These are phyloP conservation scores for Chlamydomonas sp. DNA, from an alignment of 139 green algal species.

Conservation along the genomic window DNA sequence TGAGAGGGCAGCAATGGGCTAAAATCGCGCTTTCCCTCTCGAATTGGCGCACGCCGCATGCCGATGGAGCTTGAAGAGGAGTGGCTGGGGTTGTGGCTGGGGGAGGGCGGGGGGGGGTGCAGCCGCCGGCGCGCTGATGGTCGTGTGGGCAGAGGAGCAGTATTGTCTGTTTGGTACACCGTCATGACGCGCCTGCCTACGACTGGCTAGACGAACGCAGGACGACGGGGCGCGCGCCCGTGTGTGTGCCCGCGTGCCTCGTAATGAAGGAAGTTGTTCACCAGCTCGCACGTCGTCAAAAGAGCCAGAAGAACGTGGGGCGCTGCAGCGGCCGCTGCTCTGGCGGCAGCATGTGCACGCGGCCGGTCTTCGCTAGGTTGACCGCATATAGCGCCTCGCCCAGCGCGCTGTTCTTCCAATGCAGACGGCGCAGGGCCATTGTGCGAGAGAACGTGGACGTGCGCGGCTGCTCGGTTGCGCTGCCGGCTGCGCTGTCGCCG, in stretches of 20 bases:
- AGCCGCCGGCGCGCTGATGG: neutral
- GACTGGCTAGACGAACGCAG: too few species aligned
- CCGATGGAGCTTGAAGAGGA: too few species aligned
- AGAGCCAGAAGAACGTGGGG: constrained; percentile 52
- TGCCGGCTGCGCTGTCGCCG: neutral
- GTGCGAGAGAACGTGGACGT: constrained; percentile 30
- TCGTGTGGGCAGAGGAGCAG: neutral
- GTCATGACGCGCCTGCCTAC: too few species aligned
- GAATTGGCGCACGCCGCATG: too few species aligned
- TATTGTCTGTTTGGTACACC: neutral
- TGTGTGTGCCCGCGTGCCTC: too few species aligned
- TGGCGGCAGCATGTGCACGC: constrained; percentile 48
- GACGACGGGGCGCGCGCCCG: too few species aligned
- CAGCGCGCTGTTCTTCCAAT: constrained; percentile 50
- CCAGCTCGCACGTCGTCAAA: too few species aligned
- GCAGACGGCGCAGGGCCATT: constrained; percentile 49
- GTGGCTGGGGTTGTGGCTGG: neutral
- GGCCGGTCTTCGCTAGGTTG: constrained; percentile 45
- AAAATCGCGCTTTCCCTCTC: too few species aligned
- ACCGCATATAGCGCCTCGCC: constrained; percentile 43
- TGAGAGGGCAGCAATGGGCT: too few species aligned
- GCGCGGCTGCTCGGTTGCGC: neutral
- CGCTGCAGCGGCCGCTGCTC: constrained; percentile 23
- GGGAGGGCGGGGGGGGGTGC: neutral
- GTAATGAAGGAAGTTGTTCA: too few species aligned